Conservation (phyloP, 73 alveolate genomes). For the Uronychia setigera region DNA sequence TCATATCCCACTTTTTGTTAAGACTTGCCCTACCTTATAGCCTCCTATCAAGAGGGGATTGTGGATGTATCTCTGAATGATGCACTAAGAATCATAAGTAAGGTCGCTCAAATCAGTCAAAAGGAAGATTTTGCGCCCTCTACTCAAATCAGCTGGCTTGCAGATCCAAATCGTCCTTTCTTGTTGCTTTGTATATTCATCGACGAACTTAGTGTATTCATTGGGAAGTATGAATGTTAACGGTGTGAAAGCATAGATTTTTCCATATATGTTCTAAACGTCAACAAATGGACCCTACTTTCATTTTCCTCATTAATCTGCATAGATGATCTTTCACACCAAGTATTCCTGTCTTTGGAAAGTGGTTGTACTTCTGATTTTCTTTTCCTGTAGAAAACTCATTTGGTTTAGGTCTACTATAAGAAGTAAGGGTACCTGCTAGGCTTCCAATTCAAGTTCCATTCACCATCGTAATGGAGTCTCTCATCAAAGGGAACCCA, state of each 20-base stretch:
- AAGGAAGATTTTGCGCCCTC: conserved; percentile 43
- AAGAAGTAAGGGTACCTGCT: no score
- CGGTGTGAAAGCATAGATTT: conserved; percentile 24
- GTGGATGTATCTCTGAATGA: conserved; percentile 38
- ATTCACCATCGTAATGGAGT: conserved; percentile 18
- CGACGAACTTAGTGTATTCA: conserved; percentile 33
- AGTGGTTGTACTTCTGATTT: conserved; percentile 5
- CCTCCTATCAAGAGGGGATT: conserved; percentile 46
- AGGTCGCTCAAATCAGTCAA: conserved; percentile 37
- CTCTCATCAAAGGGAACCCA: conserved; percentile 20
- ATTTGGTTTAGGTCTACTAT: conserved; percentile 13
- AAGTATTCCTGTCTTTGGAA: conserved; percentile 12
- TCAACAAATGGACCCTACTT: not conserved
- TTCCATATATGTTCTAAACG: conserved; percentile 19
- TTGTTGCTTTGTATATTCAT: conserved; percentile 24
- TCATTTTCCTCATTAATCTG: conserved; percentile 7
- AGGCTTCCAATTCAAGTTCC: conserved; percentile 44
- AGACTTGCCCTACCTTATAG: not conserved
- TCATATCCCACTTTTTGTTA: conserved; percentile 55
- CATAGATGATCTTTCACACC: conserved; percentile 16
- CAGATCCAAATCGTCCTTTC: conserved; percentile 44
- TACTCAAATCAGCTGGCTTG: conserved; percentile 56
- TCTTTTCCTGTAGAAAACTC: not conserved
- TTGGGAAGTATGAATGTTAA: conserved; percentile 35
- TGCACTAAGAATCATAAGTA: conserved; percentile 36